Evolutionary conservation across 495 filamentous ascomycete genomes (phyloP).

Genomic region (Aspergillus panamensis): DNA sequence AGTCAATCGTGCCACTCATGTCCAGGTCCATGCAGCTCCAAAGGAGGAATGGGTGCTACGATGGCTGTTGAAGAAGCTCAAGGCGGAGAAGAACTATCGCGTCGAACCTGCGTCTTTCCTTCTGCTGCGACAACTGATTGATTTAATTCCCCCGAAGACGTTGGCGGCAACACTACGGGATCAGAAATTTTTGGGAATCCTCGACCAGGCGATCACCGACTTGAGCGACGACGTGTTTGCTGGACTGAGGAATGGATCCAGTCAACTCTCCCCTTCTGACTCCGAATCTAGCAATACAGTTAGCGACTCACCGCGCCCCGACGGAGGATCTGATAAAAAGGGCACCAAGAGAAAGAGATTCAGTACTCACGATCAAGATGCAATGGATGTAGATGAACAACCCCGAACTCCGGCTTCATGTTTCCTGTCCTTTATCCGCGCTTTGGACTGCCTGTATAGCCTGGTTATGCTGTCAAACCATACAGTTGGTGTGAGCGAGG

Average conservation of each 20-base stretch:
- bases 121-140: slow-evolving; percentile 46
- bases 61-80: slow-evolving; percentile 64
- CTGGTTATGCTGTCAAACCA: slow-evolving; percentile 28
- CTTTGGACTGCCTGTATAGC: slow-evolving; percentile 40
- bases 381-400: slow-evolving; percentile 37
- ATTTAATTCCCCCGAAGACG: slow-evolving; percentile 41
- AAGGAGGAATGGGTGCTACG: slow-evolving; percentile 65
- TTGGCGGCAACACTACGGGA: slow-evolving; percentile 49
- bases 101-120: slow-evolving; percentile 47
- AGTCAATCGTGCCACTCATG: slow-evolving; percentile 29
- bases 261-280: slow-evolving; percentile 25
- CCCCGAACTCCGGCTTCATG: slow-evolving; percentile 38
- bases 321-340: slow-evolving; percentile 35
- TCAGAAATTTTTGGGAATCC: slow-evolving; percentile 46
- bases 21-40: slow-evolving; percentile 31
- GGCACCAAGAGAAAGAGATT: slow-evolving; percentile 45
- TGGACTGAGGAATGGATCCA: slow-evolving; percentile 27
- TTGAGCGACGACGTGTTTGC: slow-evolving; percentile 37
- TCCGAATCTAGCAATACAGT: slow-evolving; percentile 43
- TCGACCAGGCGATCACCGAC: slow-evolving; percentile 40
- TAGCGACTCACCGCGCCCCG: slow-evolving; percentile 28
- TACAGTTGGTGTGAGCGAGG: slow-evolving; percentile 30
- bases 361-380: slow-evolving; percentile 31
- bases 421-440: slow-evolving; percentile 39
- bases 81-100: slow-evolving; percentile 41